phyloP scores from a whole-genome alignment of 352 stramenopile species.

The Pythium scleroteichum region DNA sequence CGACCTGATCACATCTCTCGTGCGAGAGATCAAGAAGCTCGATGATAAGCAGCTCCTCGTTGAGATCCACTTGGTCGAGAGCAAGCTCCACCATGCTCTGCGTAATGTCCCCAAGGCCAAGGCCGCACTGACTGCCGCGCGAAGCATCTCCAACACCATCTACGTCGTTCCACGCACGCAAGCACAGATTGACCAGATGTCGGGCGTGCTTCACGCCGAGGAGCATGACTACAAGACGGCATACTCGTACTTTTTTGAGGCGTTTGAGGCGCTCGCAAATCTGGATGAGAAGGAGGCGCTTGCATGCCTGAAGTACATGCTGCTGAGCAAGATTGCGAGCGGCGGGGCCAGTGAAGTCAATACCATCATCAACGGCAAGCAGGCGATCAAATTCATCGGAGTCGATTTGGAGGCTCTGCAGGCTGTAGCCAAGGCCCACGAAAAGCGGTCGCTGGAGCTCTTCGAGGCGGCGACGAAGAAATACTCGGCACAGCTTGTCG shows the following conservation, averaged over 20 bases:
- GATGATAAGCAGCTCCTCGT: slow-evolving; percentile 99
- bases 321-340: slow-evolving; percentile 96
- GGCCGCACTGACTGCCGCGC: slow-evolving; percentile 95
- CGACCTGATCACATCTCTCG: slow-evolving; percentile 92
- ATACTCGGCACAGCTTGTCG: slow-evolving; percentile 83
- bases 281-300: slow-evolving; percentile 87
- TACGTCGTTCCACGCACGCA: slow-evolving; percentile 97
- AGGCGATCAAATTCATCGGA: slow-evolving; percentile 97
- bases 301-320: slow-evolving; percentile 98
- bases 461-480: slow-evolving; percentile 88
- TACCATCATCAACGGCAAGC: slow-evolving; percentile 94
- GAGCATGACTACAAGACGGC: slow-evolving; percentile 99
- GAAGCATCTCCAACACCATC: slow-evolving; percentile 98
- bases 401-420: slow-evolving; percentile 96
- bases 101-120: slow-evolving; percentile 97
- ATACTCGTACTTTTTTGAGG: slow-evolving; percentile 99
- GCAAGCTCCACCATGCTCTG: slow-evolving; percentile 97
- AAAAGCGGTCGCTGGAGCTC: slow-evolving; percentile 92
- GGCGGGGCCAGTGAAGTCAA: slow-evolving; percentile 92
- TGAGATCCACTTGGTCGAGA: slow-evolving; percentile 98
- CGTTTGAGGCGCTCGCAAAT: slow-evolving; percentile 94
- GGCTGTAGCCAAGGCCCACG: slow-evolving; percentile 94
- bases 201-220: slow-evolving; percentile 96
- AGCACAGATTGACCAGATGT: slow-evolving; percentile 96
- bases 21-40: slow-evolving; percentile 98